Base-by-base conservation (phyloP, 768 basidiomycete genomes). In the button mushroom (Agaricus bisporus) region DNA sequence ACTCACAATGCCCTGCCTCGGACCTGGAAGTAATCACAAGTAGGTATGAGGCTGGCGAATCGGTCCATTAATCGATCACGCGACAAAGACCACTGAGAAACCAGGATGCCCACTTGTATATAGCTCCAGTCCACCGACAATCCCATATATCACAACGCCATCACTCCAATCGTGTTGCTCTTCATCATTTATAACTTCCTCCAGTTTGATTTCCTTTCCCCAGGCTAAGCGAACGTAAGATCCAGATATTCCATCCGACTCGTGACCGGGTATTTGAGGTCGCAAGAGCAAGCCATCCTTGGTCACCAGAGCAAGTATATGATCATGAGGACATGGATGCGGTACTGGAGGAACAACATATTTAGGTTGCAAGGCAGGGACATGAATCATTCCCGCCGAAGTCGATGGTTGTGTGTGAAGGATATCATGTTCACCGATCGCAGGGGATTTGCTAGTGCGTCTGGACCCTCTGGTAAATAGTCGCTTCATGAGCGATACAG, bases 251-350 rank as follows among this genome's bases (percentile, higher is more conserved):
- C 41, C 53, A 37, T 55, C 60, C 22, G 22, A 4, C 22, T 22
- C 22, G 38, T 49, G 57, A 42, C 56, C 72, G 32, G 68, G 60
- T 18, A 71, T 56, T 60, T 81, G 78, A 18, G 85, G 86, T 41
- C 82, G 76, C 49, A 92, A 70, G 47, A 88, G 62, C n/a, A 93
- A 74, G 4, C 87, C 89, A 7, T 79, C 73, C 15, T 72, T 67
- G 1, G 85, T 78, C 3, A 74, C 76, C 38, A 84, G 62, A 29
- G 91, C 57, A n/a, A 78, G 78, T 39, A 93, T 79, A 56, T 82
- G 74, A 43, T 84, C 80, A 63, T 90, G 71, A 6, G 89, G 86
- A 59, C 77, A 79, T 25, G 88, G 88, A 64, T 90, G 86, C n/a
- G 85, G 85, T 12, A 85, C 67, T 2, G 88, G 77, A 8, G 88